A percentile compares a stretch with the other conserved stretches of the same genome.
phyloP scores from a whole-genome alignment of 2,329 filamentous ascomycete genomes.

The Oidium heveae region DNA sequence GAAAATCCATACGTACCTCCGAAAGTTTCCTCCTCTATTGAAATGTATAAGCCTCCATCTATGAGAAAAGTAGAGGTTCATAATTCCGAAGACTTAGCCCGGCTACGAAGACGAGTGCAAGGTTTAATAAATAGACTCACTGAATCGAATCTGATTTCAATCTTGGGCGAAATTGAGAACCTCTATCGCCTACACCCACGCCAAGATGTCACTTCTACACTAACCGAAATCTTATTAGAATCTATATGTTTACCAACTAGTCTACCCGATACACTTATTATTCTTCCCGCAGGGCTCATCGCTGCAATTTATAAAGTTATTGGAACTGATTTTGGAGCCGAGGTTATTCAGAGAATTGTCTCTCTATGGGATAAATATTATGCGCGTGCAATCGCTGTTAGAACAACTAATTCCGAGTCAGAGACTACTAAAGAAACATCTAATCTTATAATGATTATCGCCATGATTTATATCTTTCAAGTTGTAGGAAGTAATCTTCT shows the following conservation, averaged over 20 bases:
- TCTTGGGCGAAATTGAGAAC: conserved; percentile 57
- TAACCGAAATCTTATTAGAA: conserved; percentile 56
- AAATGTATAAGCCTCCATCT: conserved; percentile 84
- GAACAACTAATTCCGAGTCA: conserved; percentile 9
- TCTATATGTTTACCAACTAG: conserved; percentile 55
- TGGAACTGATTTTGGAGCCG: conserved; percentile 72
- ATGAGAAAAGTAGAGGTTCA: conserved; percentile 37
- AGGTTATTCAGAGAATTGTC: conserved; percentile 56
- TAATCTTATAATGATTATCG: conserved; percentile 61
- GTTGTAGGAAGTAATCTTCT: conserved; percentile 60
- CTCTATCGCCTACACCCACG: conserved; percentile 65
- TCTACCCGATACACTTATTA: conserved; percentile 69
- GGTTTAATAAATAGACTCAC: conserved; percentile 83
- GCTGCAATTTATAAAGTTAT: conserved; percentile 69
- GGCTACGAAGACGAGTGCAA: conserved; percentile 57
- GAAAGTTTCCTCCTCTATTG: conserved; percentile 19
- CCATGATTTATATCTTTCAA: conserved; percentile 81
- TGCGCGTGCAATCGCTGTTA: conserved; percentile 15
- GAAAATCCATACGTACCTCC: conserved; percentile 87
- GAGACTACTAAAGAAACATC: conserved; percentile 32
- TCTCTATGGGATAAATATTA: conserved; percentile 48
- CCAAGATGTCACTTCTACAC: conserved; percentile 62
- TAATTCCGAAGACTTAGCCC: conserved; percentile 39
- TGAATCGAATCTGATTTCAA: conserved; percentile 68
- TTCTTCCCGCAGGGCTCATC: conserved; percentile 73